Evolutionary conservation across 2,329 filamentous ascomycete species (phyloP).

Genomic region (Beauveria rudraprayagi): DNA sequence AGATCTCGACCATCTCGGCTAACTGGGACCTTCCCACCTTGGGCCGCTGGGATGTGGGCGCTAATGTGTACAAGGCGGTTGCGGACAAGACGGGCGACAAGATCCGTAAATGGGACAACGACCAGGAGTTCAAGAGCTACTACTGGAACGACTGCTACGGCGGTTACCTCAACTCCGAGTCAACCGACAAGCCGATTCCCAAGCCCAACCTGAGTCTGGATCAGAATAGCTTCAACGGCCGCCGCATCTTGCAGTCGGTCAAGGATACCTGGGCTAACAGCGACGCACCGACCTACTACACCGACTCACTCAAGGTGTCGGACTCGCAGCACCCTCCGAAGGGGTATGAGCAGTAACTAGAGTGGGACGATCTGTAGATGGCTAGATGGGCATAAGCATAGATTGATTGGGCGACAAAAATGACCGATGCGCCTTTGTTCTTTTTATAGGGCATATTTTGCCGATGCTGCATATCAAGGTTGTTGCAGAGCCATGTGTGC

Average conservation of each 20-base stretch:
- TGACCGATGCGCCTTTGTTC: neutral
- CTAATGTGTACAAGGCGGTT: conserved; percentile 57
- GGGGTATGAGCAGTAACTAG: conserved; percentile 23
- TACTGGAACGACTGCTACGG: conserved; percentile 49
- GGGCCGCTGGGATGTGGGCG: conserved; percentile 63
- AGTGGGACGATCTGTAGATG: too few relatives aligned
- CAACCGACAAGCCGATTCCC: conserved; percentile 27
- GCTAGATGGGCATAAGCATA: too few relatives aligned
- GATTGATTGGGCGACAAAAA: neutral
- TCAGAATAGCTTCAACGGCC: conserved; percentile 21
- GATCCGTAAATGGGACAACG: conserved; percentile 29
- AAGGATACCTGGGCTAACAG: conserved; percentile 29
- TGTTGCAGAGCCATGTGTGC: neutral
- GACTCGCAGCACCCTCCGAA: conserved; percentile 36
- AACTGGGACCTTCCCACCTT: conserved; percentile 65
- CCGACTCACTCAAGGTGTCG: conserved; percentile 28
- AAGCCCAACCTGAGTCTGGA: conserved; percentile 31
- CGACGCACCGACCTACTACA: conserved; percentile 34
- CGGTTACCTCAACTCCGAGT: conserved; percentile 34
- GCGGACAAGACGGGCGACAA: conserved; percentile 52
- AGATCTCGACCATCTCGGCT: conserved; percentile 54
- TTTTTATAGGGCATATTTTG: neutral
- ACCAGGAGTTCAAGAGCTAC: conserved; percentile 29
- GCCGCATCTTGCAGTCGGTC: conserved; percentile 29
- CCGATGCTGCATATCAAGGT: neutral